These are phyloP conservation scores for Alternaria panax DNA, from an alignment of 2,329 filamentous ascomycete genomes.

Conservation along the genomic window DNA sequence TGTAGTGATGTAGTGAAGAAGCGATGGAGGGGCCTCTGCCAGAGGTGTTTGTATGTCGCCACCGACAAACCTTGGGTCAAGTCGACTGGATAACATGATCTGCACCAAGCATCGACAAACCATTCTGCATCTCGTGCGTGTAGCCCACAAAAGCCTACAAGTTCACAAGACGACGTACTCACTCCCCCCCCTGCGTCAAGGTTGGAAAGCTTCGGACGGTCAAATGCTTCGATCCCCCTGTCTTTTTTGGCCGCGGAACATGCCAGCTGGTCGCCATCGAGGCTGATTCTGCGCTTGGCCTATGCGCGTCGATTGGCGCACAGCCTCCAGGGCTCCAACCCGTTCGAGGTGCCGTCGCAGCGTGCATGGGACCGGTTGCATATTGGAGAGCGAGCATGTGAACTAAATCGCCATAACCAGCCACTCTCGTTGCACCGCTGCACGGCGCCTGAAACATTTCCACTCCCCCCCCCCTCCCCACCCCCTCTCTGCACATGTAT, in stretches of 20 bases:
- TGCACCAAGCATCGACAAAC: too few species aligned
- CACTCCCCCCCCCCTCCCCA: too few species aligned
- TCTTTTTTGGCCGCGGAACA: slow-evolving; percentile 21
- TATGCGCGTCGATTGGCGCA: slow-evolving; percentile 41
- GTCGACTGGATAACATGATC: too few species aligned
- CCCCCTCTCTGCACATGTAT: slow-evolving; percentile 6
- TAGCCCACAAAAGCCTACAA: slow-evolving; percentile 5
- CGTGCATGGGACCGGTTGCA: slow-evolving; percentile 31
- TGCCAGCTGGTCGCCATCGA: slow-evolving; percentile 31
- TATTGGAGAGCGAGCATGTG: slow-evolving; percentile 30
- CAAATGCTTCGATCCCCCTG: slow-evolving; percentile 28
- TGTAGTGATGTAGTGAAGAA: too few species aligned
- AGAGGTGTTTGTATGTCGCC: too few species aligned
- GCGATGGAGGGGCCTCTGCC: too few species aligned
- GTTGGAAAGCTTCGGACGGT: slow-evolving; percentile 10
- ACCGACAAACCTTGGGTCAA: too few species aligned
- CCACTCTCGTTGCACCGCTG: slow-evolving; percentile 32
- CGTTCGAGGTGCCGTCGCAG: slow-evolving; percentile 21
- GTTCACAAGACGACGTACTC: slow-evolving; percentile 14
- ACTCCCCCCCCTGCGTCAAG: slow-evolving; percentile 15
- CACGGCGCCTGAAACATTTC: slow-evolving; percentile 39
- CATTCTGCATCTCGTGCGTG: too few species aligned
- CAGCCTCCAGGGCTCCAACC: slow-evolving; percentile 11
- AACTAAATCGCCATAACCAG: slow-evolving; percentile 45
- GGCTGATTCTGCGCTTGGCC: slow-evolving; percentile 40